Evolutionary conservation across 495 filamentous ascomycete genomes (phyloP).

Genomic region (Trichoderma parareesei): DNA sequence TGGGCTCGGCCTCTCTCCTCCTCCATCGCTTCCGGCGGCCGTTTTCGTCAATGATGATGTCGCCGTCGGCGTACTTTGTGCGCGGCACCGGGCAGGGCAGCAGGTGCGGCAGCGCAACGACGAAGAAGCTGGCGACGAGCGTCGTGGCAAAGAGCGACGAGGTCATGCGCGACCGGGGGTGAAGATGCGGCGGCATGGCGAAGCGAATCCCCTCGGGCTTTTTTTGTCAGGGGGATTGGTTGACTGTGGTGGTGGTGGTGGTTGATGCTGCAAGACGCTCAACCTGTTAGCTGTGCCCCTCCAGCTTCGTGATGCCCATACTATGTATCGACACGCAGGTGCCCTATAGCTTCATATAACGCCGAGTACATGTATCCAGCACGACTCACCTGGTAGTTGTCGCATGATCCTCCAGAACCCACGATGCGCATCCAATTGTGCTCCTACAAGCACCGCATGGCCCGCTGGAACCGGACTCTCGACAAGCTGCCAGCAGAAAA

Average conservation of each 20-base stretch:
- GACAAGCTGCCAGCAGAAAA: conserved; percentile 4
- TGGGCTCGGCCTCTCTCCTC: conserved; percentile 28
- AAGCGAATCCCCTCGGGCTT: conserved; percentile 11
- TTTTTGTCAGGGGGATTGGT: conserved; percentile 8
- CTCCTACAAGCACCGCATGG: neutral
- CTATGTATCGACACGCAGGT: too few relatives aligned
- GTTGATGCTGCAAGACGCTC: too few relatives aligned
- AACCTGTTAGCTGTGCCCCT: neutral
- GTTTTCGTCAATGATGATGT: conserved; percentile 44
- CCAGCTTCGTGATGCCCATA: neutral
- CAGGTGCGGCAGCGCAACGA: conserved; percentile 86
- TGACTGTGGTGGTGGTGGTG: neutral
- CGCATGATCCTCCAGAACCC: neutral
- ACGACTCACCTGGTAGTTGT: neutral
- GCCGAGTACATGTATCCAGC: neutral
- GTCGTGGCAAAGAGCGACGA: conserved; percentile 91
- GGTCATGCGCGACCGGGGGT: conserved; percentile 85
- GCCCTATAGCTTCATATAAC: too few relatives aligned
- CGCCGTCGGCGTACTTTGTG: conserved; percentile 61
- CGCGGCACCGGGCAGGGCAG: conserved; percentile 87
- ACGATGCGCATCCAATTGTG: conserved; percentile 5
- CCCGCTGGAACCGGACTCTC: neutral
- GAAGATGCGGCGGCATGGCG: conserved; percentile 79
- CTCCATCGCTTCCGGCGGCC: conserved; percentile 42
- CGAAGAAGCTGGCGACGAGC: conserved; percentile 80